phyloP scores from a whole-genome alignment of 2,329 filamentous ascomycete genomes.

The Ophiocordyceps camponoti-saundersi region DNA sequence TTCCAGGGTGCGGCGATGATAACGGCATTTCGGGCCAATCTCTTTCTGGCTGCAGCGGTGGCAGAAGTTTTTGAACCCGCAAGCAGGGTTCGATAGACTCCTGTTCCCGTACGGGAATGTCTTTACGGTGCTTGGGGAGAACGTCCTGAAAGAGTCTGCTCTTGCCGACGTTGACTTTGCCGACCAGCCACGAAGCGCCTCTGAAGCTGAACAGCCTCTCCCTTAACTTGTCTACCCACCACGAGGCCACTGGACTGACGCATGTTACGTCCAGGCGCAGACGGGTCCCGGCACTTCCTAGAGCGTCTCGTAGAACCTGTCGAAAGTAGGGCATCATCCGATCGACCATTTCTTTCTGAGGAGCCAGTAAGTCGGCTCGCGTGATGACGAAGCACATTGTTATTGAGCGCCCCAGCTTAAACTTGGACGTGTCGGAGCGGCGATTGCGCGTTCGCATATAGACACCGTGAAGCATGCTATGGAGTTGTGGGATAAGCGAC shows the following conservation, averaged over 20 bases:
- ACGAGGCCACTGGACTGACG: slow-evolving; percentile 70
- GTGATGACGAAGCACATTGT: slow-evolving; percentile 88
- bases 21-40: slow-evolving; percentile 73
- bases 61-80: slow-evolving; percentile 45
- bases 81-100: slow-evolving; percentile 8
- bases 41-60: slow-evolving; percentile 55
- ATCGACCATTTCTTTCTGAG: slow-evolving; percentile 71
- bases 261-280: slow-evolving; percentile 74
- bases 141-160: slow-evolving; percentile 78
- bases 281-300: slow-evolving; percentile 49
- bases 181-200: slow-evolving; percentile 86
- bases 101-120: not conserved
- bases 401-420: slow-evolving; percentile 47
- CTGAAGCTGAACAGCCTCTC: slow-evolving; percentile 72
- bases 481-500: slow-evolving; percentile 68
- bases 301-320: slow-evolving; percentile 56
- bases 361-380: slow-evolving; percentile 68
- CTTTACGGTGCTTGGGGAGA: slow-evolving; percentile 54
- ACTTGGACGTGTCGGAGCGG: slow-evolving; percentile 51
- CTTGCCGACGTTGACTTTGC: slow-evolving; percentile 97
- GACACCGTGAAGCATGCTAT: slow-evolving; percentile 51
- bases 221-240: slow-evolving; percentile 83
- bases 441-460: slow-evolving; percentile 67
- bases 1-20: slow-evolving; percentile 75
- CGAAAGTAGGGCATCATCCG: slow-evolving; percentile 70